Evolutionary conservation across 2,329 filamentous ascomycete genomes (phyloP).

Genomic region (Colletotrichum spaethianum): DNA sequence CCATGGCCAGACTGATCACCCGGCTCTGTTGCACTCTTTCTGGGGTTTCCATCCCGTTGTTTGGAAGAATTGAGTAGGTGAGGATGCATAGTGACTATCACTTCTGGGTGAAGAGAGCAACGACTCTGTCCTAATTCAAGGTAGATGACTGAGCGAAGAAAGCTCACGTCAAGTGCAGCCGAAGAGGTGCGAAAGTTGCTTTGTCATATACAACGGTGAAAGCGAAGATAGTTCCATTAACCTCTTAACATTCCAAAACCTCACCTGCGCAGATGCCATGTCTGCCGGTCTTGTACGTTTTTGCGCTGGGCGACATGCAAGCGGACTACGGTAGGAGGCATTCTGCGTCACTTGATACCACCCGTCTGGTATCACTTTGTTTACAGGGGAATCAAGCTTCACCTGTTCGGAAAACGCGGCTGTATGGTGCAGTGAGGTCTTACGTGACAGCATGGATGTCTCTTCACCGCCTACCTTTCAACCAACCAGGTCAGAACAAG

Average conservation of each 20-base stretch:
- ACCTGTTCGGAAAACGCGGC: not conserved
- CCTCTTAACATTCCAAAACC: not conserved
- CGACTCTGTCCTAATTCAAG: not conserved
- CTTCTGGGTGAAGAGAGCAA: not conserved
- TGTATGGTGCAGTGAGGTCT: not conserved
- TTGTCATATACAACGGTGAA: conserved; percentile 10
- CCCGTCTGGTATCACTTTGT: not conserved
- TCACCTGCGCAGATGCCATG: no score
- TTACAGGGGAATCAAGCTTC: not conserved
- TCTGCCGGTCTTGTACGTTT: not conserved
- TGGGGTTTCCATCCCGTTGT: not conserved
- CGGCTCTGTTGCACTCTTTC: not conserved
- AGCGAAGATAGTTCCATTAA: not conserved
- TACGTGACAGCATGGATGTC: not conserved
- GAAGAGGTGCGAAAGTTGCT: not conserved
- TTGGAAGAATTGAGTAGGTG: not conserved
- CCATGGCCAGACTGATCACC: conserved; percentile 2
- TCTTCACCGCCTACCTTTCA: not conserved
- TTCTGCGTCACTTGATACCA: not conserved
- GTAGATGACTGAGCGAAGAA: not conserved
- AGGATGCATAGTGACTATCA: conserved; percentile 9
- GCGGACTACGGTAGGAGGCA: not conserved
- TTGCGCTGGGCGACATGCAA: not conserved
- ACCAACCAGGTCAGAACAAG: not conserved
- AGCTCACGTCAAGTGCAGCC: not conserved